phyloP scores from a whole-genome alignment of 169 alveolate genomes.

The Besnoitia besnoiti region DNA sequence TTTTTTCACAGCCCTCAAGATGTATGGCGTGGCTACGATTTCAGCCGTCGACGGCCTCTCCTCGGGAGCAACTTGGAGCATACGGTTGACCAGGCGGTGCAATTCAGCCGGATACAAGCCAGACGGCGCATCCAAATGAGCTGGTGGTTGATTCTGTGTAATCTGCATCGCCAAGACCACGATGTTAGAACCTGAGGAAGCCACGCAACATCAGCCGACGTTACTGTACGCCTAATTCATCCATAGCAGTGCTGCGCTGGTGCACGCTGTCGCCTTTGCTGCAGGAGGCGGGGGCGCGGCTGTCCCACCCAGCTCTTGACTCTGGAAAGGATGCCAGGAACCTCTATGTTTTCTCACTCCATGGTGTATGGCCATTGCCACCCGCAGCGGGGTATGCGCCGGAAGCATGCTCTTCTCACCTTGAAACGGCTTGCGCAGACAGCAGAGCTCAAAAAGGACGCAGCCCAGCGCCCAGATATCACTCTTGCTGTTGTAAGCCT shows the following conservation, averaged over 20 bases:
- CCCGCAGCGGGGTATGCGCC: too few relatives aligned
- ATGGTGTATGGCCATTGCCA: too few relatives aligned
- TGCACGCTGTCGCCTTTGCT: too few relatives aligned
- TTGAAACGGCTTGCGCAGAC: constrained; percentile 49
- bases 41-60: constrained; percentile 47
- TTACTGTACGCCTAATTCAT: too few relatives aligned
- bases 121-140: constrained; percentile 46
- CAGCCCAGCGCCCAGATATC: constrained; percentile 95
- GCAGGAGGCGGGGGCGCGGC: too few relatives aligned
- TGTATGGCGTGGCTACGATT: constrained; percentile 46
- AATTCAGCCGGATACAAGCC: constrained; percentile 29
- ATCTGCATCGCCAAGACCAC: constrained; percentile 52
- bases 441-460: constrained; percentile 90
- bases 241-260: too few relatives aligned
- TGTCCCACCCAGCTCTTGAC: too few relatives aligned
- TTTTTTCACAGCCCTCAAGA: constrained; percentile 1
- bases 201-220: not conserved
- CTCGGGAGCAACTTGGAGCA: constrained; percentile 54
- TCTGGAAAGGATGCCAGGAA: too few relatives aligned
- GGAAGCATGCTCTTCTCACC: constrained; percentile 45
- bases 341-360: too few relatives aligned
- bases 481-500: constrained; percentile 88
- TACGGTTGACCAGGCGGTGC: constrained; percentile 45
- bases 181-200: constrained; percentile 32
- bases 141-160: constrained; percentile 43